A percentile compares a stretch with the other conserved stretches of the same genome.
Evolutionary conservation across 768 basidiomycete species (phyloP).

Genomic region (Hygrophoropsis aurantiaca): DNA sequence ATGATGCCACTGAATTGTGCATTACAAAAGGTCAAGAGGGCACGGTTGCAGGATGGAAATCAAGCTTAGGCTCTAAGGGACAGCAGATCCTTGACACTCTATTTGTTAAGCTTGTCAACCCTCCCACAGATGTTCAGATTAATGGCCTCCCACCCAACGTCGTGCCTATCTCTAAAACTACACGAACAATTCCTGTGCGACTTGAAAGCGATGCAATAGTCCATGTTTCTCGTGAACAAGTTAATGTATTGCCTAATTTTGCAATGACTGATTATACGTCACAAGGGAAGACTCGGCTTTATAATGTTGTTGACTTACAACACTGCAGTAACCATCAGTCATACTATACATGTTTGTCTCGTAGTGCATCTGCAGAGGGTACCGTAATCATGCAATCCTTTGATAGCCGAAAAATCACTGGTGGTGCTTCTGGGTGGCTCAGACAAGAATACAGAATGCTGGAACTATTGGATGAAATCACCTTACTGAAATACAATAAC

Average conservation of each 20-base stretch:
- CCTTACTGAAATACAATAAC: constrained; percentile 16
- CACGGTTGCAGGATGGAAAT: constrained; percentile 25
- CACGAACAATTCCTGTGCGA: constrained; percentile 5
- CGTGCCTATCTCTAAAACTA: constrained; percentile 17
- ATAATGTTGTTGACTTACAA: constrained; percentile 29
- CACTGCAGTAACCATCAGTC: constrained; percentile 23
- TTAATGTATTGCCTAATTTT: constrained; percentile 27
- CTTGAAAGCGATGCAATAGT: constrained; percentile 16
- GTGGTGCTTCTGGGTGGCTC: constrained; percentile 23
- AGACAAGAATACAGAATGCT: constrained; percentile 36
- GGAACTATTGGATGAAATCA: constrained; percentile 36
- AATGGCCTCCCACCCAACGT: constrained; percentile 30
- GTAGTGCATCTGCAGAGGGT: constrained; percentile 24
- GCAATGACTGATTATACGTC: constrained; percentile 36
- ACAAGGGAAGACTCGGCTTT: constrained; percentile 29
- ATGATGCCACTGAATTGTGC: constrained; percentile 33
- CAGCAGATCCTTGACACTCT: constrained; percentile 24
- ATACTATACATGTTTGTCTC: constrained; percentile 32
- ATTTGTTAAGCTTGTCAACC: constrained; percentile 27
- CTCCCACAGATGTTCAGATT: constrained; percentile 21
- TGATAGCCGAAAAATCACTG: constrained; percentile 20
- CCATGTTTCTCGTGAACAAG: constrained; percentile 20
- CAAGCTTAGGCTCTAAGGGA: constrained; percentile 4
- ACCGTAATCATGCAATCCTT: constrained; percentile 31
- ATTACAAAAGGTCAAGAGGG: constrained; percentile 37